phyloP scores from a whole-genome alignment of 371 early-diverging fungal species.

The Apophysomyces trapeziformis region DNA sequence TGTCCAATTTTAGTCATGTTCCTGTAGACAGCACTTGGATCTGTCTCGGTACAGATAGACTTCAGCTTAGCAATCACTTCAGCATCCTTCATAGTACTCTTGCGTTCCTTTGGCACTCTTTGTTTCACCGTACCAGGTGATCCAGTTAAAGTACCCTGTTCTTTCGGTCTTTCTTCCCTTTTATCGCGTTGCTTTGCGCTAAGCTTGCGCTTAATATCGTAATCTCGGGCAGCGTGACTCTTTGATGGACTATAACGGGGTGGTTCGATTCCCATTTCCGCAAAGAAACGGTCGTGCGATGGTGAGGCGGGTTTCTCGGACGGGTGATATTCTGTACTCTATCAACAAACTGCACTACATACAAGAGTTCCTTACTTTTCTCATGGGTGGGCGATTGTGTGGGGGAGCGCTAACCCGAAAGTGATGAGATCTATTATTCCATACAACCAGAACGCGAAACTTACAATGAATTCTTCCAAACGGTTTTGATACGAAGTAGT shows the following conservation, averaged over 20 bases:
- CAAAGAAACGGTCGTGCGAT: slow-evolving; percentile 17
- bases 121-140: slow-evolving; percentile 52
- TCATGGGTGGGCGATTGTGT: neutral
- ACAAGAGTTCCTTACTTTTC: slow-evolving; percentile 1
- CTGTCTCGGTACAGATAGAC: slow-evolving; percentile 89
- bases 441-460: neutral
- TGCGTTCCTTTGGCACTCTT: slow-evolving; percentile 47
- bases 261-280: slow-evolving; percentile 22
- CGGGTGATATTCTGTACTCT: slow-evolving; percentile 13
- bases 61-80: slow-evolving; percentile 87
- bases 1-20: slow-evolving; percentile 95
- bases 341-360: neutral
- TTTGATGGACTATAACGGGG: slow-evolving; percentile 19
- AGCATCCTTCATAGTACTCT: slow-evolving; percentile 54
- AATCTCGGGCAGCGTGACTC: slow-evolving; percentile 47
- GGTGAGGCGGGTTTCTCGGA: neutral
- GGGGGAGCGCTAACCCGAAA: neutral
- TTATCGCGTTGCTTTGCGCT: slow-evolving; percentile 56
- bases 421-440: neutral
- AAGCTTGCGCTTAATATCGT: slow-evolving; percentile 51
- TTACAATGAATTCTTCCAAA: slow-evolving; percentile 1
- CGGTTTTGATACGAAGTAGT: slow-evolving; percentile 8
- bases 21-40: slow-evolving; percentile 80
- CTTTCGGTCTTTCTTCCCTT: slow-evolving; percentile 45
- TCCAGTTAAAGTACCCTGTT: slow-evolving; percentile 40